Conservation (phyloP, 2,329 filamentous ascomycete species). For the Penicillium hordei region DNA sequence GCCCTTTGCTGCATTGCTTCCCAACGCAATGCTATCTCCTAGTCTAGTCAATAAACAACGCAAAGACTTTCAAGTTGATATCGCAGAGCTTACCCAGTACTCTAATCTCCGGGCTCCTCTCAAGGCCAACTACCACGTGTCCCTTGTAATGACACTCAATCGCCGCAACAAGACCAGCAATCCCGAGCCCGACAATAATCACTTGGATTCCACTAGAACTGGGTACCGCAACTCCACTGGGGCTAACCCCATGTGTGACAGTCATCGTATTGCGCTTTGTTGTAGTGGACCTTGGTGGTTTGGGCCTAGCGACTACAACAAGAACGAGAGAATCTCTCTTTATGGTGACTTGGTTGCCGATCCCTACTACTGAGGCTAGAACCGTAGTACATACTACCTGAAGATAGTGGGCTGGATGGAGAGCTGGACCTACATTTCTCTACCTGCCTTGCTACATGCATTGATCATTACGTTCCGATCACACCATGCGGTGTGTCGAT, state of each 20-base stretch:
- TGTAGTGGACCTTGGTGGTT: not conserved
- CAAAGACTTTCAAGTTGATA: not conserved
- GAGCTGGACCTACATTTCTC: not conserved
- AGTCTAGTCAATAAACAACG: not conserved
- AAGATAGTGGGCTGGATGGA: not conserved
- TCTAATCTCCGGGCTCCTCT: not conserved
- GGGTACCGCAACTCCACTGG: not conserved
- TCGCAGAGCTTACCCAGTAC: not conserved
- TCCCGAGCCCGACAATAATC: slow-evolving; percentile 39
- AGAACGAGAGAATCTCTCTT: not conserved
- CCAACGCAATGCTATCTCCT: not conserved
- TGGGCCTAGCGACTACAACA: not conserved
- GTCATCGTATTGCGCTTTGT: not conserved
- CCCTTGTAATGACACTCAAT: slow-evolving; percentile 26
- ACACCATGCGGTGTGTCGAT: not conserved
- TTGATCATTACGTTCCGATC: not conserved
- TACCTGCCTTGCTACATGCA: not conserved
- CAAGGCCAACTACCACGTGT: slow-evolving; percentile 21
- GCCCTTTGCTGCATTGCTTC: not conserved
- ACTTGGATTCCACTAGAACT: slow-evolving; percentile 6
- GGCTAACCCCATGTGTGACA: not conserved
- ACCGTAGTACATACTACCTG: not conserved
- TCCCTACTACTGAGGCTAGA: not conserved
- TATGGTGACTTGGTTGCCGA: not conserved
- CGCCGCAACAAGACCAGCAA: slow-evolving; percentile 26